Conservation (phyloP, 495 filamentous ascomycete species). For the Aspergillus sparsus region DNA sequence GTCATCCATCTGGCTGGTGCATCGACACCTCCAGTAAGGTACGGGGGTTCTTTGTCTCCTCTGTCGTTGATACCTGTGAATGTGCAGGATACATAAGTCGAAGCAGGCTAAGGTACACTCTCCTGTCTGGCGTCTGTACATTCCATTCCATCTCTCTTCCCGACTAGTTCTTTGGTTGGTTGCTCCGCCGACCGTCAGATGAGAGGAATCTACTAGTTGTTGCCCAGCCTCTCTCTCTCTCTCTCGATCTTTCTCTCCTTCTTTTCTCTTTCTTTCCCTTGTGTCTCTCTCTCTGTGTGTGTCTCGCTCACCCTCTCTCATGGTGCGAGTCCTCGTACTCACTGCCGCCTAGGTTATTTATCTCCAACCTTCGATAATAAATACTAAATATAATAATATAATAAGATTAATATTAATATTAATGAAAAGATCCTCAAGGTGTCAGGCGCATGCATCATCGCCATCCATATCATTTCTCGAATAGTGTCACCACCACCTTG, state of each 20-base stretch:
- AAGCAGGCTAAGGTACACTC: no score
- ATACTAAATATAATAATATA: background rate
- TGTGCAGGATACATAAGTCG: background rate
- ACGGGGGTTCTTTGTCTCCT: background rate
- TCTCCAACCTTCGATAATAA: background rate
- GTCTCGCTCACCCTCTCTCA: no score
- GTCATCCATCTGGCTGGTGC: background rate
- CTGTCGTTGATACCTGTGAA: constrained; percentile 1
- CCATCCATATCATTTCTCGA: background rate
- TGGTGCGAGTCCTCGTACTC: no score
- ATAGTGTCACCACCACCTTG: background rate
- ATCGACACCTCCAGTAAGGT: constrained; percentile 3
- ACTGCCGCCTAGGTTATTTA: background rate
- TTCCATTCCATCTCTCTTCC: constrained; percentile 1
- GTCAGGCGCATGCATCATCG: background rate
- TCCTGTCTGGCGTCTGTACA: no score
- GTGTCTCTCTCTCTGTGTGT: no score
- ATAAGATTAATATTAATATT: background rate
- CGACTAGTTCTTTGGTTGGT: background rate
- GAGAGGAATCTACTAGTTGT: background rate
- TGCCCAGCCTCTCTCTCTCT: constrained; percentile 1
- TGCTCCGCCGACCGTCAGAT: background rate
- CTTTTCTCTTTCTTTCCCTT: no score
- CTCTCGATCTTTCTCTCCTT: background rate
- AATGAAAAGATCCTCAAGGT: constrained; percentile 2